Base-by-base conservation (phyloP, 352 stramenopile genomes). In the Phytophthora macrochlamydospora region DNA sequence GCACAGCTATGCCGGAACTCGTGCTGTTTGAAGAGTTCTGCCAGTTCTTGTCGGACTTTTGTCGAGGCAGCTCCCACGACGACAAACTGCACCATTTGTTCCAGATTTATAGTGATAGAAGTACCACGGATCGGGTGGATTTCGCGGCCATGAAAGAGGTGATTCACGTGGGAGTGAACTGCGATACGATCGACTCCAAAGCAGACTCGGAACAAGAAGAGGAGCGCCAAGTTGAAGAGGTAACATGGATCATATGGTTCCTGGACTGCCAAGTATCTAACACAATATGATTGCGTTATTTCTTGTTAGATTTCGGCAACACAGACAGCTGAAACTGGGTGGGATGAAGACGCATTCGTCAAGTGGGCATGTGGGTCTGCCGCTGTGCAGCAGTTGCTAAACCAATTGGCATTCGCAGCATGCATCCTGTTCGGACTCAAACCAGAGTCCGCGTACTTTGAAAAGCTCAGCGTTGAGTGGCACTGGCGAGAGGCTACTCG, bases 1-100 rank as follows among this genome's bases (percentile, higher is more conserved):
- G 71, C 9, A 81, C 76, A 2, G 67, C 65, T 3, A 67, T 90
- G 11, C 65, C 67, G 1, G 72, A 87, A 3, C 56, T 90, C 30
- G 77, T 94, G 59, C 66, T 88, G 13, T 94, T 96, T 71, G 82
- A 93, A 38, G 83, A 93, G 54, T 94, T 96, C 44, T 96, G 88
- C 62, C 69, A 83, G 37, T 87, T 96, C 37, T 58, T 94, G 14
- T 93, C 88, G 7, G 66, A 92, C 33, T 91, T 87, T 48, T 93
- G 81, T 50, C 75, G 86, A n/a, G 85, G 81, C 43, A 18, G 31
- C 8, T 79, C 73, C 7, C 63, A 24, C 7, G 64, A 85, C 2
- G 55, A 75, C 12, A 84, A 81, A 62, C 52, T 87, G 62, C 53
- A 56, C 18, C 48, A 83, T 55, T 35, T 96, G 2, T 93, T 94